Base-by-base conservation (phyloP, 768 basidiomycete genomes). In the Dioszegia hungarica region DNA sequence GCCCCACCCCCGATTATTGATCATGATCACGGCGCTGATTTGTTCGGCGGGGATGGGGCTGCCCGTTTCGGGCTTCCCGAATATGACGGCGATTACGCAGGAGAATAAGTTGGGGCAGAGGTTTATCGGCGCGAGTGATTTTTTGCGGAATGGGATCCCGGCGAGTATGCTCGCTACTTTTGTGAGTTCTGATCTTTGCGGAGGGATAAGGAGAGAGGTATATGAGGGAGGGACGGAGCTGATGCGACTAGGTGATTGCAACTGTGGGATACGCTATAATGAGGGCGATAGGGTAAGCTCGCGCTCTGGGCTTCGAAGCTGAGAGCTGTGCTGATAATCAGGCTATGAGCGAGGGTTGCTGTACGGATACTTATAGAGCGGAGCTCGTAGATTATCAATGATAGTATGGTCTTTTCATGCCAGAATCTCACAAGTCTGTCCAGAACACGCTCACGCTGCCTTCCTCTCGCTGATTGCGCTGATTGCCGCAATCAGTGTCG, bases 31-130 rank as follows among this genome's bases (percentile, higher is more conserved):
- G 20, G 58, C 38, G 14, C 15, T 58, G 34, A 87, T 95, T 48
- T 97, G 94, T 73, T 93, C 90, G 2, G 80, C 90, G 5, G 95
- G 94, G 1, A 99, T 99, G 95, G 94, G 90, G 11, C 89, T 98
- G 83, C 93, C 94, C 2, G 92, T 98, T 36, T 92, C 90, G 60
- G 95, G 95, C n/a, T 99, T 98, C 80, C 94, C 94, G 0, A 95
- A 97, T 75, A 90, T 95, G 78, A 92, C 90, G 46, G 90, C 91
- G 4, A 89, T 78, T 57, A 75, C 90, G 6, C 89, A 94, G 74
- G 93, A 95, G 70, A 88, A 97, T 73, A 92, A 95, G 70, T 82
- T 98, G 50, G 94, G 95, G 2, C 85, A 90, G 65, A 77, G 87
- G 34, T 99, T 95, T 56, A 77, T 79, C 80, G 92, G 41, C 78